Percentiles rank a stretch among this genome's conserved stretches.
Evolutionary conservation across 1,284 basidiomycete species (phyloP).

Genomic region (Ustilago xerochloae): DNA sequence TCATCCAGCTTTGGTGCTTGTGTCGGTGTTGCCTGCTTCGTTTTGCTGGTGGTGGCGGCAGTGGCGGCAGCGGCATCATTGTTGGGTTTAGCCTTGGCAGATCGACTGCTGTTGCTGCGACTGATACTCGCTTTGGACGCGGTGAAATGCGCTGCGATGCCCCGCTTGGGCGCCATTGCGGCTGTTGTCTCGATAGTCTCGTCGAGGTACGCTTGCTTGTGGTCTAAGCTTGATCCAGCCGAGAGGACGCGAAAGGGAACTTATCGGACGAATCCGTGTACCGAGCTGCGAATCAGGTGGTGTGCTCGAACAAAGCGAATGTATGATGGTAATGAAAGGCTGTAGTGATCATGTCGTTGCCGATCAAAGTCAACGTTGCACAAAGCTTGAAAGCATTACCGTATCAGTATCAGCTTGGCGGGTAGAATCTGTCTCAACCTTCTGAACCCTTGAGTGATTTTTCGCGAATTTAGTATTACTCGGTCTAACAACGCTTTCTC

Average conservation of each 20-base stretch:
- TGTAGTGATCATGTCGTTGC: constrained; percentile 1
- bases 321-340: neutral
- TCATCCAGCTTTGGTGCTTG: neutral
- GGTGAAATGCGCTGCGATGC: constrained; percentile 37
- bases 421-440: constrained; percentile 7
- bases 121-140: constrained; percentile 30
- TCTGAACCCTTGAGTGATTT: constrained; percentile 3
- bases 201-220: no score
- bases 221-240: constrained; percentile 1
- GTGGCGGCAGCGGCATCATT: neutral
- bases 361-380: neutral
- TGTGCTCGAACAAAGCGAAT: no score
- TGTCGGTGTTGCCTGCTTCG: neutral
- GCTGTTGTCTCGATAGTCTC: no score
- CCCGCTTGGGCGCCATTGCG: constrained; percentile 32
- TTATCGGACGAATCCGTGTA: no score
- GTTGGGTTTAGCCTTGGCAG: constrained; percentile 18
- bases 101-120: constrained; percentile 11
- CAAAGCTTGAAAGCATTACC: neutral
- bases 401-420: constrained; percentile 12
- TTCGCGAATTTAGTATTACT: neutral
- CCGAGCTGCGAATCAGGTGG: no score
- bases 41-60: no score
- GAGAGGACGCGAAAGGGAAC: neutral
- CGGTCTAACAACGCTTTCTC: neutral